Evolutionary conservation across 2,329 filamentous ascomycete genomes (phyloP).

Genomic region (Orbilia quercus): DNA sequence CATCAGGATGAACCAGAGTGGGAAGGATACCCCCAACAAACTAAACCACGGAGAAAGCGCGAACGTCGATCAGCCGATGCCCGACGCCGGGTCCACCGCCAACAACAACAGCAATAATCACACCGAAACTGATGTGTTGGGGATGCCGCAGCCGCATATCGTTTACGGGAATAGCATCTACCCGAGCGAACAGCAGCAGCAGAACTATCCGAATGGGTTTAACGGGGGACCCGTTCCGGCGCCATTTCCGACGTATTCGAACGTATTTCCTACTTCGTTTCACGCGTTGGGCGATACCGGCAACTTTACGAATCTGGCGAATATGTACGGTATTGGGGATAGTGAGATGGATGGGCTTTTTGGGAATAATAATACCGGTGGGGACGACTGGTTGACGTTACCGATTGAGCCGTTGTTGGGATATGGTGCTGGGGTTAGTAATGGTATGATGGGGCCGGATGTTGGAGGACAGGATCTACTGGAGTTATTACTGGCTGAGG

Average conservation of each 20-base stretch:
- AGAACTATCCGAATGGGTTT: slow-evolving; percentile 41
- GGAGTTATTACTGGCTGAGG: slow-evolving; percentile 65
- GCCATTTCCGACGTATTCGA: slow-evolving; percentile 44
- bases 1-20: slow-evolving; percentile 66
- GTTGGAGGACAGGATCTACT: slow-evolving; percentile 75
- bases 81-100: slow-evolving; percentile 44
- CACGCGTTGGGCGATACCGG: slow-evolving; percentile 47
- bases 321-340: slow-evolving; percentile 52
- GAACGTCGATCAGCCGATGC: slow-evolving; percentile 56
- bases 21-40: slow-evolving; percentile 60
- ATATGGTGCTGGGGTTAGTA: slow-evolving; percentile 66
- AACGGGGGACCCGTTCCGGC: slow-evolving; percentile 27
- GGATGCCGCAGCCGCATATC: slow-evolving; percentile 40
- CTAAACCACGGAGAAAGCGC: slow-evolving; percentile 54
- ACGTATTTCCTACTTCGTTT: slow-evolving; percentile 51
- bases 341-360: slow-evolving; percentile 51
- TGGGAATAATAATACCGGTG: slow-evolving; percentile 41
- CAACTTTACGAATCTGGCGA: slow-evolving; percentile 51
- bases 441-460: slow-evolving; percentile 68
- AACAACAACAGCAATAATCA: slow-evolving; percentile 55
- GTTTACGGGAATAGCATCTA: slow-evolving; percentile 38
- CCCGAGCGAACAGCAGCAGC: slow-evolving; percentile 14
- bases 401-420: slow-evolving; percentile 67
- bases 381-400: slow-evolving; percentile 67
- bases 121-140: slow-evolving; percentile 7